phyloP scores from a whole-genome alignment of 257 asterid genomes.

The Solanum pimpinellifolium region DNA sequence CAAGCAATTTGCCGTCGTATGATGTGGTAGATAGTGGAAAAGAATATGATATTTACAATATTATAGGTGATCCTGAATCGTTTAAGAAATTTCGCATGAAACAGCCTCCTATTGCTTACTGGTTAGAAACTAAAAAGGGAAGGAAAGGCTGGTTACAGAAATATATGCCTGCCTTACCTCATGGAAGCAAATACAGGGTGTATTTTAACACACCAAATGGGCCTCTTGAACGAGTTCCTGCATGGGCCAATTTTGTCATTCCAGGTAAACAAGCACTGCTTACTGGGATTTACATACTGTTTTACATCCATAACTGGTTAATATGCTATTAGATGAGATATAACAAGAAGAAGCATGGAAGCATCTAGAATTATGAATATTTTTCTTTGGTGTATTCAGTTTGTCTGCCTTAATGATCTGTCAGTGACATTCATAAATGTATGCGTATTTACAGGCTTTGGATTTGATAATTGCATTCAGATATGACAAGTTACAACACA shows the following conservation, averaged over 20 bases:
- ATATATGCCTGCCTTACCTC: conserved; percentile 79
- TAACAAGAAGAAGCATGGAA: not conserved
- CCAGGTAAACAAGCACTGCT: conserved; percentile 50
- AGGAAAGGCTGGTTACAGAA: conserved; percentile 87
- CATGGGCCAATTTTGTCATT: conserved; percentile 94
- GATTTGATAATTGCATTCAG: not conserved
- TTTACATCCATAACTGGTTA: not conserved
- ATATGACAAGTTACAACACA: not conserved
- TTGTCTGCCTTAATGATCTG: not conserved
- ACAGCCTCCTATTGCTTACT: conserved; percentile 87
- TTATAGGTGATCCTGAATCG: conserved; percentile 64
- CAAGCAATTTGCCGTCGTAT: conserved; percentile 73
- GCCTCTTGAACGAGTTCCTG: conserved; percentile 94
- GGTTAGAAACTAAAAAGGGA: conserved; percentile 95
- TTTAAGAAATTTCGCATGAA: conserved; percentile 52
- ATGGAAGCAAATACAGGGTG: conserved; percentile 89
- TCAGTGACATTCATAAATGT: not conserved
- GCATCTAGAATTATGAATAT: not conserved
- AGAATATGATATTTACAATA: conserved; percentile 35
- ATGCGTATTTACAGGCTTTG: not conserved
- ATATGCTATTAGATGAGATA: not conserved
- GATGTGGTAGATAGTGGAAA: conserved; percentile 79
- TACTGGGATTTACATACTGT: conserved; percentile 12
- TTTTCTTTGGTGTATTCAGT: not conserved
- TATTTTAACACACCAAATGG: conserved; percentile 86